A percentile compares a stretch with the other conserved stretches of the same genome.
Conservation (phyloP, 106 monocot genomes). For the Gastrodia elata region DNA sequence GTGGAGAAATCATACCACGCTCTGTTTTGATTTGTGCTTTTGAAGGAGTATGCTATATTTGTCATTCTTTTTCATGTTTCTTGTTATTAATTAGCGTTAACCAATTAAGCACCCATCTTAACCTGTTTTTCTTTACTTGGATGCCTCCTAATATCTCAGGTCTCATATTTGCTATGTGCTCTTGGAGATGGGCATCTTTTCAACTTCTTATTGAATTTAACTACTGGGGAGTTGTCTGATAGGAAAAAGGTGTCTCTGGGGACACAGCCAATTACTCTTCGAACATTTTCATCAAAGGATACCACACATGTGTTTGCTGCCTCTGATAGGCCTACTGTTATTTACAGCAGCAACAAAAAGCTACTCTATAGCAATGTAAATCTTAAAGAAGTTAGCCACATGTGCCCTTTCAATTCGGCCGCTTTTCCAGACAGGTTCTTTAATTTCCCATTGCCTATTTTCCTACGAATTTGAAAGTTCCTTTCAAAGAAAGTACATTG, state of each 20-base stretch:
- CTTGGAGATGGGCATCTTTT: constrained; percentile 97
- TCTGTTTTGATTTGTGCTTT: constrained; percentile 88
- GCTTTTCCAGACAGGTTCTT: constrained; percentile 94
- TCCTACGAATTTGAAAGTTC: not conserved
- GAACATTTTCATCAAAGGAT: constrained; percentile 89
- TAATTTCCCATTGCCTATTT: constrained; percentile 10
- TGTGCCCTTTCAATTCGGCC: constrained; percentile 98
- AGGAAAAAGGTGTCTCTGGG: constrained; percentile 96
- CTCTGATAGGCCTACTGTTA: constrained; percentile 95
- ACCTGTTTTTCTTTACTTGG: not conserved
- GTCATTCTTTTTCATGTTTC: not conserved
- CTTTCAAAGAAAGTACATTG: not conserved
- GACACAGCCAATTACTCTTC: constrained; percentile 93
- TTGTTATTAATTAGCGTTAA: not conserved
- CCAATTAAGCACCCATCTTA: not conserved
- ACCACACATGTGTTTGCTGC: constrained; percentile 93
- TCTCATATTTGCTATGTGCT: constrained; percentile 87
- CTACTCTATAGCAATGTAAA: constrained; percentile 98
- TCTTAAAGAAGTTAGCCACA: constrained; percentile 95
- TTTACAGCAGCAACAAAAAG: constrained; percentile 99
- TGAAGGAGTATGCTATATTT: constrained; percentile 67
- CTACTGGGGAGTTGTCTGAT: constrained; percentile 53
- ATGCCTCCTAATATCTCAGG: constrained; percentile 19
- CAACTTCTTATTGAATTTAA: constrained; percentile 67
- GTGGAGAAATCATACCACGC: constrained; percentile 95